Percentiles rank a stretch among this genome's conserved stretches.
These are phyloP conservation scores for Coix lacrymajobi DNA, from an alignment of 176 grass and related monocot species.

Conservation along the genomic window DNA sequence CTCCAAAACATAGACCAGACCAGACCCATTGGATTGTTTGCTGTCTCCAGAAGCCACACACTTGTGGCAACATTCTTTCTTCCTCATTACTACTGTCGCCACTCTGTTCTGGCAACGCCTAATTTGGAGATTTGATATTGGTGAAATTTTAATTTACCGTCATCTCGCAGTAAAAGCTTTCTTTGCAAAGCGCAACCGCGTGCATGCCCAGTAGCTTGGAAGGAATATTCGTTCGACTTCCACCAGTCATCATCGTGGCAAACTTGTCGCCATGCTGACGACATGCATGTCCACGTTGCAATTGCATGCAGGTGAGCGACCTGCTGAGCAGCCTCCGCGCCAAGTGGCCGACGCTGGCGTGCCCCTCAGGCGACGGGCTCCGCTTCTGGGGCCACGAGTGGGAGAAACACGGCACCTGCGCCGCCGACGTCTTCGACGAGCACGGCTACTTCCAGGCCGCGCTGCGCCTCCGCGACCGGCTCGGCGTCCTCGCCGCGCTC, in stretches of 20 bases:
- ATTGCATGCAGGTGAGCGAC: constrained; percentile 47
- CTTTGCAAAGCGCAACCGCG: neutral
- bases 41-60: neutral
- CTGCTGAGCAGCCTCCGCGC: constrained; percentile 42
- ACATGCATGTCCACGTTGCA: too few species aligned
- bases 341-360: constrained; percentile 80
- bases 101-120: neutral
- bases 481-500: constrained; percentile 48
- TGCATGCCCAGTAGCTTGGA: too few species aligned
- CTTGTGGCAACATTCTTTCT: neutral
- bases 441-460: constrained; percentile 69
- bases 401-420: constrained; percentile 96
- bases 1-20: neutral
- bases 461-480: constrained; percentile 46
- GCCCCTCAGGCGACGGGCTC: constrained; percentile 57
- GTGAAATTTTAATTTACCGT: neutral
- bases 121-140: neutral
- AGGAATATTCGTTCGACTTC: neutral
- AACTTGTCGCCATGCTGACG: too few species aligned
- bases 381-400: constrained; percentile 89
- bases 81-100: neutral
- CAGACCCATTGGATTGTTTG: neutral
- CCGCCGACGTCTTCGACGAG: constrained; percentile 52
- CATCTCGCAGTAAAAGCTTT: neutral
- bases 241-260: neutral